Evolutionary conservation across 208 protist genomes (phyloP).

Genomic region (Crithidia mellificae): DNA sequence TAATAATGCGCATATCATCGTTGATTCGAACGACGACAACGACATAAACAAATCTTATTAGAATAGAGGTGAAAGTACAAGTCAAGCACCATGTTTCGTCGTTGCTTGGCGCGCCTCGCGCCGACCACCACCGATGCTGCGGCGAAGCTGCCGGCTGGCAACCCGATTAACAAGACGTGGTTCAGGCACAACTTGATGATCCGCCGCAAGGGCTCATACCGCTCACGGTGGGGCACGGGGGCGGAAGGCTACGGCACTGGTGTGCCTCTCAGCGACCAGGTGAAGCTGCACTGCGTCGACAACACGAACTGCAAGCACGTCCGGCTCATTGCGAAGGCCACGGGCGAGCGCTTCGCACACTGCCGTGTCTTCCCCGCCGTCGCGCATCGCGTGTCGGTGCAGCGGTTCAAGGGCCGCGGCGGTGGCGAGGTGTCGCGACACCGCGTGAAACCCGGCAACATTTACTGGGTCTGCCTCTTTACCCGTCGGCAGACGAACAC

Average conservation of each 20-base stretch:
- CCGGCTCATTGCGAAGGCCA: constrained; percentile 85
- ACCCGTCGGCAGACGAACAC: constrained; percentile 86
- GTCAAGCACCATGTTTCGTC: constrained; percentile 34
- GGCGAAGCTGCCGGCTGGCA: constrained; percentile 84
- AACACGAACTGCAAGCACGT: constrained; percentile 94
- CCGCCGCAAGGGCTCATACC: constrained; percentile 81
- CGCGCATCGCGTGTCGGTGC: constrained; percentile 86
- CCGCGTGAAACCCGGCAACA: constrained; percentile 83
- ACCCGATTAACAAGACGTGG: constrained; percentile 84
- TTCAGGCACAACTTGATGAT: constrained; percentile 88
- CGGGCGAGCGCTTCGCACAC: constrained; percentile 88
- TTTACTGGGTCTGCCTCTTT: constrained; percentile 91
- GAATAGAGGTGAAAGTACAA: too few relatives aligned
- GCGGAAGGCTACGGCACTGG: constrained; percentile 80
- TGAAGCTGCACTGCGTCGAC: constrained; percentile 92
- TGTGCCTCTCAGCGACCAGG: constrained; percentile 85
- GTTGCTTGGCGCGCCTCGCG: constrained; percentile 38
- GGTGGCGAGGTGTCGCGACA: constrained; percentile 70
- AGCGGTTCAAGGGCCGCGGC: constrained; percentile 84
- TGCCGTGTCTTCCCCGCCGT: constrained; percentile 88
- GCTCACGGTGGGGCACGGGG: constrained; percentile 85
- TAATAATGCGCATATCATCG: too few relatives aligned
- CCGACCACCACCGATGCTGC: constrained; percentile 79
- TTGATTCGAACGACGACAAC: too few relatives aligned
- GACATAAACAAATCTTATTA: too few relatives aligned